A percentile compares a stretch with the other conserved stretches of the same genome.
These are phyloP conservation scores for Tylopilus sp. DNA, from an alignment of 768 basidiomycete genomes.

Conservation along the genomic window DNA sequence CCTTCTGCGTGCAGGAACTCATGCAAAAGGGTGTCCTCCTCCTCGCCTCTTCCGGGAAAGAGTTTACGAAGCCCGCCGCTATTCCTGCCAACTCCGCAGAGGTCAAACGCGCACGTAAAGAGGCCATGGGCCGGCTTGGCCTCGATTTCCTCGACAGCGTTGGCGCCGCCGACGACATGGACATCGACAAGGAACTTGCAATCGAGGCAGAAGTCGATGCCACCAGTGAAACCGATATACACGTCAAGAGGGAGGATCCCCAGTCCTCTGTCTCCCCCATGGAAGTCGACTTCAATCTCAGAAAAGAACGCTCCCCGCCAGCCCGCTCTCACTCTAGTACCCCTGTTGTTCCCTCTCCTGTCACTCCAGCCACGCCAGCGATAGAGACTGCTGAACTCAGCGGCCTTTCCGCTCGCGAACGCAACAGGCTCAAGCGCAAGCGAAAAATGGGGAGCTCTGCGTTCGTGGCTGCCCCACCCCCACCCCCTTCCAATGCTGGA, in stretches of 20 bases:
- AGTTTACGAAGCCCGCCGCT: constrained; percentile 73
- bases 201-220: constrained; percentile 50
- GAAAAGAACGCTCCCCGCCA: constrained; percentile 40
- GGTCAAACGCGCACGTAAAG: constrained; percentile 83
- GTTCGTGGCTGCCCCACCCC: constrained; percentile 68
- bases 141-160: constrained; percentile 80
- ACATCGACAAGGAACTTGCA: constrained; percentile 78
- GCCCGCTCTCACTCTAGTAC: constrained; percentile 43
- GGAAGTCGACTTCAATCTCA: constrained; percentile 41
- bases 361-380: constrained; percentile 37
- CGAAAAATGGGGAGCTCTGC: constrained; percentile 83
- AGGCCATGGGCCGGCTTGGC: constrained; percentile 84
- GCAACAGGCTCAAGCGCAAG: constrained; percentile 92
- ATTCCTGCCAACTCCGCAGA: constrained; percentile 73
- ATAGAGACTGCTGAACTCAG: constrained; percentile 42
- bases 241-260: constrained; percentile 39
- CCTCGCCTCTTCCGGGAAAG: constrained; percentile 90
- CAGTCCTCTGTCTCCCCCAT: constrained; percentile 38
- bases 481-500: constrained; percentile 54
- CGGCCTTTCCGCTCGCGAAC: constrained; percentile 84
- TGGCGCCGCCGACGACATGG: constrained; percentile 73
- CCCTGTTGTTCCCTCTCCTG: constrained; percentile 47
- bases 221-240: constrained; percentile 40
- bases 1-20: constrained; percentile 73
- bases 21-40: constrained; percentile 76